Base-by-base conservation (phyloP, 2,329 filamentous ascomycete genomes). In the Alternaria gaisen region DNA sequence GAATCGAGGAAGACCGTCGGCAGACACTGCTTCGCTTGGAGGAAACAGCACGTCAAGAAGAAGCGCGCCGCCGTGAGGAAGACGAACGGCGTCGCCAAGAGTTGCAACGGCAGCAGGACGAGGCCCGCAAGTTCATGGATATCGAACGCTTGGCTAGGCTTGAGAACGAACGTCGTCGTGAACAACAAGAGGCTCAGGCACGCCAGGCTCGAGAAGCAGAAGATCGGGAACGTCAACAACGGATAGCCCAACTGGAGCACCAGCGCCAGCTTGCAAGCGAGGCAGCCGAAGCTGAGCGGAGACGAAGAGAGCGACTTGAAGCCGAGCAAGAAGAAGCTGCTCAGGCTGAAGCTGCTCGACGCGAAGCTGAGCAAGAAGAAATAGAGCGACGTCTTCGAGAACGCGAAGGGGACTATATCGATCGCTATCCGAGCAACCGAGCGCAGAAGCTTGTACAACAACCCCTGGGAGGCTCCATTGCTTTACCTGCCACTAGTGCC, bases 171-270 rank as follows among this genome's bases (percentile, higher is more conserved):
- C 69, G 69, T 43, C 73, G 68, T 38, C 72, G 70, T 8, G 69
- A 75, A 59, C 64, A 67, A 22, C 68, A 70, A 18, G 69, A 75
- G 46, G 58, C 67, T 48, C 62, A 64, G 24, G 69, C 63, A 28
- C 74, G 74, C 10, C 72, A 78, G 64, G 69, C 69, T 32, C 62
- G 64, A 55, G 70, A 71, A 43, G 69, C 69, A 1, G 65, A 69
- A 34, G 76, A 78, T 20, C 72, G 72, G 16, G 70, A 77, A 41
- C 70, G 70, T 24, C 66, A 60, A 20, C 71, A 77, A 58, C 77
- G 72, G 4, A 66, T 69, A 28, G 63, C 67, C 18, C 56, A 61
- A 44, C 58, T 59, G 30, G 76, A 80, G 63, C 69, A 68, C 9
- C 71, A 74, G 56, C 71, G 72, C 16, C 61, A 60, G 34, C 70